Percentiles rank a stretch among this genome's conserved stretches.
These are phyloP conservation scores for Teratosphaeriaceae sp. DNA, from an alignment of 2,329 filamentous ascomycete species.

Conservation along the genomic window DNA sequence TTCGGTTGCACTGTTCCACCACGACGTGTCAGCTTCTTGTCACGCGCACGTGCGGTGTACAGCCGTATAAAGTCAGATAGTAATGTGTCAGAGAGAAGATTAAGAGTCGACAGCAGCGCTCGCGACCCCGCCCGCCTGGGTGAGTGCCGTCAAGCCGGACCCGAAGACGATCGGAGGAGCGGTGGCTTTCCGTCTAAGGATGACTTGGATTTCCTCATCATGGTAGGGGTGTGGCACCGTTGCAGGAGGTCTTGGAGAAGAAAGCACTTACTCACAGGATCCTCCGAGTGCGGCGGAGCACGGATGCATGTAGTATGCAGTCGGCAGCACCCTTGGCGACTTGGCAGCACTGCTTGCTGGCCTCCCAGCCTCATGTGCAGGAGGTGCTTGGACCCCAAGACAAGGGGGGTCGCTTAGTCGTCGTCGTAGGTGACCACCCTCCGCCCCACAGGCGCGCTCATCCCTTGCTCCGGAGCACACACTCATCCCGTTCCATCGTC, in stretches of 20 bases:
- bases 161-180: slow-evolving; percentile 13
- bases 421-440: neutral
- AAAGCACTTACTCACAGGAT: neutral
- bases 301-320: too few relatives aligned
- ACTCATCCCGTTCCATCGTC: slow-evolving; percentile 22
- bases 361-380: too few relatives aligned
- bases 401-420: neutral
- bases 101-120: slow-evolving; percentile 26
- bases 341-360: too few relatives aligned
- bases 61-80: too few relatives aligned
- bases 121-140: slow-evolving; percentile 16
- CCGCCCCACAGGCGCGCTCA: neutral
- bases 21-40: too few relatives aligned
- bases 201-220: slow-evolving; percentile 32
- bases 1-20: too few relatives aligned
- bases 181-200: slow-evolving; percentile 33
- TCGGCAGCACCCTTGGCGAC: too few relatives aligned
- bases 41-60: too few relatives aligned
- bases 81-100: slow-evolving; percentile 32
- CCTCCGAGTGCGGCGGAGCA: too few relatives aligned
- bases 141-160: slow-evolving; percentile 22
- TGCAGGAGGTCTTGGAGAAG: neutral
- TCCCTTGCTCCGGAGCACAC: too few relatives aligned
- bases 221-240: neutral
- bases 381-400: neutral